Evolutionary conservation across 306 rosid genomes (phyloP).

Genomic region (Sicyos baderoa): DNA sequence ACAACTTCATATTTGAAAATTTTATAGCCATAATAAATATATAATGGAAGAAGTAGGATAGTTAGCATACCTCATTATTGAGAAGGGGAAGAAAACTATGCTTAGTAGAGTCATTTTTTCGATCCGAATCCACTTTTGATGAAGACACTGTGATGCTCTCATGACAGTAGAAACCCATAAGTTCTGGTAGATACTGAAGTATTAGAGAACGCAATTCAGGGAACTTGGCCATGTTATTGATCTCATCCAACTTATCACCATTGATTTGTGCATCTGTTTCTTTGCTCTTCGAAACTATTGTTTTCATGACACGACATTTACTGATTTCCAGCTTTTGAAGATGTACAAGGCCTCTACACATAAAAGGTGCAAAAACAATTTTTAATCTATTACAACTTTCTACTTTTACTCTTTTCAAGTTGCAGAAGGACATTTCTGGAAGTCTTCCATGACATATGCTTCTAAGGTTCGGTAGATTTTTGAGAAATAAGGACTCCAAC

Average conservation of each 20-base stretch:
- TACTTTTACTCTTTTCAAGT: constrained; percentile 24
- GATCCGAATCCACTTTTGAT: not conserved
- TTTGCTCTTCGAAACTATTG: constrained; percentile 10
- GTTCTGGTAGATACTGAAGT: constrained; percentile 18
- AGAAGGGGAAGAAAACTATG: constrained; percentile 9
- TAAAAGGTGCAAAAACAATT: constrained; percentile 3
- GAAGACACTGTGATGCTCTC: not conserved
- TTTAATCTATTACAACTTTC: constrained; percentile 2
- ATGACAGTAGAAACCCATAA: not conserved
- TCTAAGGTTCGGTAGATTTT: not conserved
- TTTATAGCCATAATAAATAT: constrained; percentile 18
- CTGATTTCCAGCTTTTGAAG: constrained; percentile 30
- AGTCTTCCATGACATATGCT: constrained; percentile 10
- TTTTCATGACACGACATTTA: constrained; percentile 20
- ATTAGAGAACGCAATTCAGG: not conserved
- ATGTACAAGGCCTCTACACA: not conserved
- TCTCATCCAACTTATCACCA: constrained; percentile 20
- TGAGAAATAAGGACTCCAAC: constrained; percentile 22
- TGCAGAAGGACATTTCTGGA: constrained; percentile 15
- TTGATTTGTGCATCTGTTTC: not conserved
- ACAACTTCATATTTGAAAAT: not conserved
- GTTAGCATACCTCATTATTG: constrained; percentile 10
- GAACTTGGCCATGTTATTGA: not conserved
- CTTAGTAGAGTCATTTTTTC: not conserved
- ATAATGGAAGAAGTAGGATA: not conserved